A percentile compares a stretch with the other conserved stretches of the same genome.
These are phyloP conservation scores for Triticum aestivum DNA, from an alignment of 176 grass and related monocot species.

Conservation along the genomic window IWGSC_CS_RefSeq_v2.1 NC_057806.1:21204925-21205424, in stretches of 20 bases:
- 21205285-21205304: neutral
- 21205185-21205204: conserved; percentile 8
- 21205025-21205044: neutral
- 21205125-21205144: neutral
- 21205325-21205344: conserved; percentile 47
- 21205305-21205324: neutral
- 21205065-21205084: neutral
- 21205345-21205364: conserved; percentile 90
- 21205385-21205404: conserved; percentile 77
- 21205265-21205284: neutral
- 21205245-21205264: neutral
- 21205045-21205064: neutral
- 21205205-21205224: neutral
- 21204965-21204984: neutral
- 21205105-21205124: neutral
- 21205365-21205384: conserved; percentile 84
- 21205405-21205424: conserved; percentile 92
- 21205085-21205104: neutral
- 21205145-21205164: neutral
- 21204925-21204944: neutral
- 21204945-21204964: neutral
- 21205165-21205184: neutral
- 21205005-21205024: neutral
- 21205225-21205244: neutral
- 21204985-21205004: neutral